phyloP scores from a whole-genome alignment of 805 yeast species.

The Millerago galiae region DNA sequence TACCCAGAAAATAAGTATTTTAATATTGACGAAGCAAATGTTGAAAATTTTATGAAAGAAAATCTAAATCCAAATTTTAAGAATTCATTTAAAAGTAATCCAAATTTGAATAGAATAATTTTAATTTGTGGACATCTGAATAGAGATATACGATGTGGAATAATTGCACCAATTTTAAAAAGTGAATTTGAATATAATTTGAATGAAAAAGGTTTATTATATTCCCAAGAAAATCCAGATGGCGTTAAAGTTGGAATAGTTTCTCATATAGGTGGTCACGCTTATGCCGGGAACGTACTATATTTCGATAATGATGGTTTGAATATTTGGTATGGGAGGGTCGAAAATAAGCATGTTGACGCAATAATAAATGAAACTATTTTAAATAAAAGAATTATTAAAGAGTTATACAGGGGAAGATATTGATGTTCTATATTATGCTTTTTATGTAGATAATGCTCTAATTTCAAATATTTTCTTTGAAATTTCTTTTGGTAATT shows the following conservation, averaged over 20 bases:
- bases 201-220: slow-evolving; percentile 26
- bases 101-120: slow-evolving; percentile 25
- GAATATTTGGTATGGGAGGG: slow-evolving; percentile 70
- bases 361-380: slow-evolving; percentile 56
- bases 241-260: slow-evolving; percentile 45
- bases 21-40: slow-evolving; percentile 6
- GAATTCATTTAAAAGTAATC: slow-evolving; percentile 6
- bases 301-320: slow-evolving; percentile 39
- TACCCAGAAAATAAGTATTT: slow-evolving; percentile 49
- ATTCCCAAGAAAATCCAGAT: slow-evolving; percentile 18
- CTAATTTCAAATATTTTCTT: slow-evolving; percentile 17
- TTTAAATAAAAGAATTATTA: slow-evolving; percentile 40
- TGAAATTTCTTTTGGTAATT: slow-evolving; percentile 31
- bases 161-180: slow-evolving; percentile 50
- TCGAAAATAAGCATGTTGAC: slow-evolving; percentile 58
- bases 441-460: slow-evolving; percentile 20
- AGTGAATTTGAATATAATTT: slow-evolving; percentile 44
- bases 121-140: slow-evolving; percentile 62
- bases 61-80: slow-evolving; percentile 33
- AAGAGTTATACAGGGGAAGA: slow-evolving; percentile 50
- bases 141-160: slow-evolving; percentile 64
- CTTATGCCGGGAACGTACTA: slow-evolving; percentile 74
- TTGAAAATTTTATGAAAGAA: slow-evolving; percentile 33
- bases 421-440: not conserved
- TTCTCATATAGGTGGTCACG: slow-evolving; percentile 85